phyloP scores from a whole-genome alignment of 129 eudicot genomes.

The Apium graveolens region DNA sequence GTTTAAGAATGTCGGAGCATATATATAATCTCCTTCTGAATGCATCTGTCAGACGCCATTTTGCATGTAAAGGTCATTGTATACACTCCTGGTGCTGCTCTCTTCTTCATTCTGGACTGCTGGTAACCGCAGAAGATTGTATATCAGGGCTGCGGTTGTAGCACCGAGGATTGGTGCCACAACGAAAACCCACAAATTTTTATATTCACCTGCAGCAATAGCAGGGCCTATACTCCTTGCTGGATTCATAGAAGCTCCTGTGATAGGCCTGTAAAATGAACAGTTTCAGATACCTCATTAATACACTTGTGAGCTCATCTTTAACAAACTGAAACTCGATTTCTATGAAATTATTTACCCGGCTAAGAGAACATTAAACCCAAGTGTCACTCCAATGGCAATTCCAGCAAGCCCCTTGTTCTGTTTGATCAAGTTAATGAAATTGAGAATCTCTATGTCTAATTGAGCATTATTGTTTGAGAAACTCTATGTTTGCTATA shows the following conservation, averaged over 20 bases:
- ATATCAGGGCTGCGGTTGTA: constrained; percentile 28
- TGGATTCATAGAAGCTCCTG: constrained; percentile 73
- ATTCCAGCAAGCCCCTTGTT: constrained; percentile 46
- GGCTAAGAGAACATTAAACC: constrained; percentile 42
- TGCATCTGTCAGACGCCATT: neutral
- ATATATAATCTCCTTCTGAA: neutral
- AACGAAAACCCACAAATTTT: constrained; percentile 45
- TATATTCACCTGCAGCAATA: constrained; percentile 34
- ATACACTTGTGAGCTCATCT: neutral
- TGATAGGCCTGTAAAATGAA: constrained; percentile 42
- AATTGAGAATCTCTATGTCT: constrained; percentile 3
- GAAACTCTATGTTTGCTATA: neutral
- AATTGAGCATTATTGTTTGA: neutral
- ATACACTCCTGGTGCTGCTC: constrained; percentile 19
- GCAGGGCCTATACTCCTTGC: constrained; percentile 74
- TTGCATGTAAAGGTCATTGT: constrained; percentile 29
- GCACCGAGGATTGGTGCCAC: constrained; percentile 52
- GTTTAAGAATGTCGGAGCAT: neutral
- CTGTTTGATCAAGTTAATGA: constrained; percentile 24
- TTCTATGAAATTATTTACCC: constrained; percentile 22
- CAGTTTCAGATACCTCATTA: neutral
- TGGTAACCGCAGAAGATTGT: constrained; percentile 33
- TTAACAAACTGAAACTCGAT: neutral
- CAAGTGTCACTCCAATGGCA: constrained; percentile 47
- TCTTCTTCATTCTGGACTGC: constrained; percentile 7